Evolutionary conservation across 179 eudicot species (phyloP).

Genomic region (Carnegiea gigantea): DNA sequence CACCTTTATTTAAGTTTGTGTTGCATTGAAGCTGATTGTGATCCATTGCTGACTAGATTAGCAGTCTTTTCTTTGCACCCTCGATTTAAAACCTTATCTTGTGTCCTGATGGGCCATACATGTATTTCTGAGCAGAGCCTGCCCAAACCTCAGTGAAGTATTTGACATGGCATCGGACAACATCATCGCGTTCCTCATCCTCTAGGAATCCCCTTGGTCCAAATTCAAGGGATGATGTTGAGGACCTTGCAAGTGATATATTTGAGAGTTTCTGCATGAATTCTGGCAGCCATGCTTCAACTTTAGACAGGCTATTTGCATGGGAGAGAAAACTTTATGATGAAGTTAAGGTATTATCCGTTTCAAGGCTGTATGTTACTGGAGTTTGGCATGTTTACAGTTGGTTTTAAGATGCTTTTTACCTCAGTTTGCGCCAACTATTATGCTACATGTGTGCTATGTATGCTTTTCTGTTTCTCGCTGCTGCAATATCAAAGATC

Average conservation of each 20-base stretch:
- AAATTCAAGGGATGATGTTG: conserved; percentile 58
- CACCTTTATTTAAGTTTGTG: not conserved
- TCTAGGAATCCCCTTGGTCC: conserved; percentile 67
- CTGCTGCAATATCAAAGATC: not conserved
- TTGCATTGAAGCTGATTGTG: not conserved
- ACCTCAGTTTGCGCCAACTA: not conserved
- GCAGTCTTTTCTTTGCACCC: not conserved
- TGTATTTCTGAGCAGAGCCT: conserved; percentile 50
- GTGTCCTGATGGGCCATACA: not conserved
- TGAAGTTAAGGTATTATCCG: conserved; percentile 86
- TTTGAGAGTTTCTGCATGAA: conserved; percentile 69
- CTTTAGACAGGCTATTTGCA: conserved; percentile 84
- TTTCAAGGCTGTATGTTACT: not conserved
- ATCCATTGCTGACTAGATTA: not conserved
- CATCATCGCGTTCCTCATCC: conserved; percentile 76
- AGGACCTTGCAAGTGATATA: conserved; percentile 53
- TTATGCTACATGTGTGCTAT: not conserved
- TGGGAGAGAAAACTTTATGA: conserved; percentile 98
- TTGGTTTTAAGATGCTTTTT: not conserved
- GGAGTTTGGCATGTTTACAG: conserved; percentile 6
- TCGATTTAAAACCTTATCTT: not conserved
- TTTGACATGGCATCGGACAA: conserved; percentile 90
- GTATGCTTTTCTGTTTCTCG: not conserved
- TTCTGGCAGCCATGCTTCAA: conserved; percentile 96
- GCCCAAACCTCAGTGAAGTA: conserved; percentile 63